Conservation (phyloP, 495 filamentous ascomycete genomes). For the Copromyces sp. region DNA sequence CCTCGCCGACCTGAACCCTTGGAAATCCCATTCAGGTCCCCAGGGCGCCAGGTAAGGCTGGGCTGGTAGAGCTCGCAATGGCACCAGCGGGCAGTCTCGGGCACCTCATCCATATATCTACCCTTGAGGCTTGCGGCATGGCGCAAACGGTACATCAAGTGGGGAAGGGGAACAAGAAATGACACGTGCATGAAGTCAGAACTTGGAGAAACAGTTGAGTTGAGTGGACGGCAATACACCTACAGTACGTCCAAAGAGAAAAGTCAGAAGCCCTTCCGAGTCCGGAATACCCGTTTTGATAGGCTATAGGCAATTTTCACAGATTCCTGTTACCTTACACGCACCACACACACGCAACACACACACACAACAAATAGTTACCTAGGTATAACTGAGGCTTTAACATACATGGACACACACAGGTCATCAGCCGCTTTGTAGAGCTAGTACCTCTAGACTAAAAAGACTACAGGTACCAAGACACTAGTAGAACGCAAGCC, state of each 20-base stretch:
- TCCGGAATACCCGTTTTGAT: neutral
- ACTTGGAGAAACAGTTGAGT: neutral
- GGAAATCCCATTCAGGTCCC: neutral
- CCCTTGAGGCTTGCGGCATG: neutral
- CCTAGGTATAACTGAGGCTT: neutral
- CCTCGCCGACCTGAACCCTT: neutral
- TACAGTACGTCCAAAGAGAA: neutral
- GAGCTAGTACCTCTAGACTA: neutral
- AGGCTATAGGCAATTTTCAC: neutral
- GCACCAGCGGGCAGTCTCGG: neutral
- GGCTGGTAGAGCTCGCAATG: neutral
- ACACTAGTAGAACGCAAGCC: neutral
- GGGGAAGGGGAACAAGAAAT: neutral
- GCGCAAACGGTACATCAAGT: neutral
- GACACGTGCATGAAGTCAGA: neutral
- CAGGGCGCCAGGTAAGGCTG: neutral
- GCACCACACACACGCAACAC: neutral
- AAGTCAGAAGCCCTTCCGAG: neutral
- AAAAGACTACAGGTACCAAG: neutral
- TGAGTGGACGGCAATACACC: neutral
- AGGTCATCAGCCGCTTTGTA: neutral
- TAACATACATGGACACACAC: neutral
- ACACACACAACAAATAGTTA: neutral
- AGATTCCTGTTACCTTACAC: neutral
- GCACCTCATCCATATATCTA: neutral